Evolutionary conservation across 371 early-diverging fungal species (phyloP).

Genomic region (Mucor ambiguus): DNA sequence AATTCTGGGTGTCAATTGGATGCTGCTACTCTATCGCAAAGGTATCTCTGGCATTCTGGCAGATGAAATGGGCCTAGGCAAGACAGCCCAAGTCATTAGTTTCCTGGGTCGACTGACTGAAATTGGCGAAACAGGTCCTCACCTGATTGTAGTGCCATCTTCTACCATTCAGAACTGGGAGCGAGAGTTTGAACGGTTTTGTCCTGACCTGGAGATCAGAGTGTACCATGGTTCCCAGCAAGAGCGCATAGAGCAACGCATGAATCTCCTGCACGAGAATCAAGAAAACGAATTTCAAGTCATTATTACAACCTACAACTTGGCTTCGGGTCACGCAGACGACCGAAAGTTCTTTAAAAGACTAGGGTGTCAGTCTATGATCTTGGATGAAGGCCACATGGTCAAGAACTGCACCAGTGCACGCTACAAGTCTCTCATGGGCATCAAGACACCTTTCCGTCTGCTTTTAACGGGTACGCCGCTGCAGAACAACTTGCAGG

Average conservation of each 20-base stretch:
- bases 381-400: constrained; percentile 97
- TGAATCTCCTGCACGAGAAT: constrained; percentile 42
- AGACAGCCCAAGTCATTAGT: constrained; percentile 94
- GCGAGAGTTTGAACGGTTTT: constrained; percentile 81
- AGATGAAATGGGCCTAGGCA: constrained; percentile 98
- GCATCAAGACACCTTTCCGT: constrained; percentile 60
- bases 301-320: constrained; percentile 73
- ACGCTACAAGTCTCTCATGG: constrained; percentile 81
- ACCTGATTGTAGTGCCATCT: constrained; percentile 86
- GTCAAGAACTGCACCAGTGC: constrained; percentile 82
- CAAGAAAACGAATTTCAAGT: constrained; percentile 42
- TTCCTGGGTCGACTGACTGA: constrained; percentile 75
- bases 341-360: constrained; percentile 77
- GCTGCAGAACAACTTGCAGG: constrained; percentile 90
- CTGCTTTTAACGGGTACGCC: constrained; percentile 78
- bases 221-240: constrained; percentile 75
- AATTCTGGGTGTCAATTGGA: constrained; percentile 93
- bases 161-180: constrained; percentile 92
- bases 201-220: constrained; percentile 67
- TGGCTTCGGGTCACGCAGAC: constrained; percentile 73
- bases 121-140: constrained; percentile 66
- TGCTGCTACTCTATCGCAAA: constrained; percentile 79
- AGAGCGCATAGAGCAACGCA: constrained; percentile 65
- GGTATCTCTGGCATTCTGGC: constrained; percentile 87
- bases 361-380: constrained; percentile 60